phyloP scores from a whole-genome alignment of 2,329 filamentous ascomycete species.

The Xylariaceae sp. region DNA sequence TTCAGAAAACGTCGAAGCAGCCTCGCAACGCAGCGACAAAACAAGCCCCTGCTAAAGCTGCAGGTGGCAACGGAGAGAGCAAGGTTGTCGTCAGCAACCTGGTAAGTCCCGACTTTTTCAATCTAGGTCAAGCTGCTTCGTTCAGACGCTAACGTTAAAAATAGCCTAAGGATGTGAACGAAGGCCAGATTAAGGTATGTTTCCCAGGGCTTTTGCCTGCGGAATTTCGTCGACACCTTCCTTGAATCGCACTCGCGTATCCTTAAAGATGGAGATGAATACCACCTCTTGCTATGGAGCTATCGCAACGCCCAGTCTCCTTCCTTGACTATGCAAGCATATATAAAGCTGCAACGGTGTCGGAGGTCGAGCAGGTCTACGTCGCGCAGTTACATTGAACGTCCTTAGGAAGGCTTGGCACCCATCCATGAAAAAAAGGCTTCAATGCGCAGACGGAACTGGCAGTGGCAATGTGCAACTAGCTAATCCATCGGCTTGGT shows the following conservation, averaged over 20 bases:
- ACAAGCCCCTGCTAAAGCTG: slow-evolving; percentile 68
- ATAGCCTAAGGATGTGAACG: slow-evolving; percentile 93
- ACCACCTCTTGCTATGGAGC: slow-evolving; percentile 29
- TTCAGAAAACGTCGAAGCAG: slow-evolving; percentile 76
- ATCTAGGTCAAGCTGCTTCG: slow-evolving; percentile 10
- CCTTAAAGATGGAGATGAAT: slow-evolving; percentile 39
- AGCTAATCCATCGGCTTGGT: slow-evolving; percentile 30
- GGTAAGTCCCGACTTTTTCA: slow-evolving; percentile 61
- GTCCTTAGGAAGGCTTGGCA: slow-evolving; percentile 58
- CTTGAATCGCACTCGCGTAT: slow-evolving; percentile 43
- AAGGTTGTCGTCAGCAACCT: slow-evolving; percentile 99
- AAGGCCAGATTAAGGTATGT: slow-evolving; percentile 99
- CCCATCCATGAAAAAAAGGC: slow-evolving; percentile 47
- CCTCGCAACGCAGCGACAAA: slow-evolving; percentile 65
- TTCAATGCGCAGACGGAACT: slow-evolving; percentile 36
- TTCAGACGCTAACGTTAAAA: slow-evolving; percentile 21
- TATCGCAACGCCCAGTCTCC: slow-evolving; percentile 45
- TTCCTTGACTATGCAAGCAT: slow-evolving; percentile 42
- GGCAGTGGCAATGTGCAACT: slow-evolving; percentile 36
- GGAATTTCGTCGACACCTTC: slow-evolving; percentile 73
- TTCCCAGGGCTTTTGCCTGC: slow-evolving; percentile 77
- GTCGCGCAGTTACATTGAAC: slow-evolving; percentile 54
- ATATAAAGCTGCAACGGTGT: slow-evolving; percentile 39
- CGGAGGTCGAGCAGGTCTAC: slow-evolving; percentile 65
- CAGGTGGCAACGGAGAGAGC: slow-evolving; percentile 72